Percentiles rank a stretch among this genome's conserved stretches.
Conservation (phyloP, 495 filamentous ascomycete species). For the Neurospora hispaniola region DNA sequence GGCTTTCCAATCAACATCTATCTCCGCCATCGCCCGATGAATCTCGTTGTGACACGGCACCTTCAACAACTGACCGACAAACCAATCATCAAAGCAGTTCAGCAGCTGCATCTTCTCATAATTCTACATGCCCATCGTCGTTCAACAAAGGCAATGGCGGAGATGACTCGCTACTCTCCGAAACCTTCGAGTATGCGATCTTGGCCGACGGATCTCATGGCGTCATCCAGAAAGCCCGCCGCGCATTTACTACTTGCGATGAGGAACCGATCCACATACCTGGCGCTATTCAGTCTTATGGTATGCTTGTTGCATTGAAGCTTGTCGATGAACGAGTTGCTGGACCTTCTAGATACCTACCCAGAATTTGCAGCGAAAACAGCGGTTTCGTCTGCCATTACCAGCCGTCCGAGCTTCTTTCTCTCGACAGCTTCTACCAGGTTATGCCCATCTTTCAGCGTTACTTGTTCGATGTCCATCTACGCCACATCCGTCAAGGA, state of each 20-base stretch:
- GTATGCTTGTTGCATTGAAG: slow-evolving; percentile 17
- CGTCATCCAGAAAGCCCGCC: slow-evolving; percentile 12
- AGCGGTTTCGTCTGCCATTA: slow-evolving; percentile 11
- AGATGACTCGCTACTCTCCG: slow-evolving; percentile 4
- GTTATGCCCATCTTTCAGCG: slow-evolving; percentile 14
- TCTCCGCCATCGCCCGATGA: neutral
- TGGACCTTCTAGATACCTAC: slow-evolving; percentile 3
- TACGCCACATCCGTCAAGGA: slow-evolving; percentile 3
- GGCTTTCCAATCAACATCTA: neutral
- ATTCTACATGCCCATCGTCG: neutral
- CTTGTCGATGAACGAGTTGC: slow-evolving; percentile 4
- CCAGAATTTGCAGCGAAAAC: slow-evolving; percentile 18
- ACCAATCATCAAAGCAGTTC: too few relatives aligned
- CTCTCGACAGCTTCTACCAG: slow-evolving; percentile 12
- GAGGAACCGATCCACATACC: slow-evolving; percentile 19
- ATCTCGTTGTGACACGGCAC: neutral
- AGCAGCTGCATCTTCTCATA: neutral
- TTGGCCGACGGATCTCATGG: slow-evolving; percentile 11
- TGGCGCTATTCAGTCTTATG: slow-evolving; percentile 13
- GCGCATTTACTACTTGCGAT: slow-evolving; percentile 13
- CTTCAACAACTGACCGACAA: neutral
- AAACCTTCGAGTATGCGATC: slow-evolving; percentile 13
- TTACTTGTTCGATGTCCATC: slow-evolving; percentile 10
- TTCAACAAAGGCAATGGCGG: neutral
- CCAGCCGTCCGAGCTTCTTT: slow-evolving; percentile 8